A percentile compares a stretch with the other conserved stretches of the same genome.
Conservation (phyloP, 805 yeast species). For the Zygoascus flipseniorum region DNA sequence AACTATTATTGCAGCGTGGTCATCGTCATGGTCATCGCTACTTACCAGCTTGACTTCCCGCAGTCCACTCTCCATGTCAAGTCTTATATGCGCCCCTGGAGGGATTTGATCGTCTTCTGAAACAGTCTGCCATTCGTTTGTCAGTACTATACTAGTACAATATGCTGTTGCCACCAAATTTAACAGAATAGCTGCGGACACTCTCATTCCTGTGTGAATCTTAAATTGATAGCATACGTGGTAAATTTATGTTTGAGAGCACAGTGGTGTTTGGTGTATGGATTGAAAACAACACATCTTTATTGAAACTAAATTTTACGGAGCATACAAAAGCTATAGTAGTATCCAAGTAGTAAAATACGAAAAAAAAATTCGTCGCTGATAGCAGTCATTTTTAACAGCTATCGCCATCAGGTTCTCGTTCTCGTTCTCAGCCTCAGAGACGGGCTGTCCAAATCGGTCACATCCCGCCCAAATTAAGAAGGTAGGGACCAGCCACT, state of each 20-base stretch:
- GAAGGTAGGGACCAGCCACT: background rate
- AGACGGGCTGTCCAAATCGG: too few relatives aligned
- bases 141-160: conserved; percentile 31
- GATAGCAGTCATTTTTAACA: too few relatives aligned
- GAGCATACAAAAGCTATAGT: background rate
- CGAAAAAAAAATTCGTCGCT: too few relatives aligned
- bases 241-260: too few relatives aligned
- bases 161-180: background rate
- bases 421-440: too few relatives aligned
- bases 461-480: background rate
- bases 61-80: conserved; percentile 63
- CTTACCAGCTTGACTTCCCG: conserved; percentile 56
- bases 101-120: conserved; percentile 71
- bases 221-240: background rate
- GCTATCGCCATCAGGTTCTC: too few relatives aligned
- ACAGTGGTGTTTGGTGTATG: background rate
- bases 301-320: background rate
- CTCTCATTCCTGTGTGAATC: background rate
- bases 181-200: too few relatives aligned
- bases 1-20: conserved; percentile 2
- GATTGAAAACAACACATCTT: background rate
- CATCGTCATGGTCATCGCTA: conserved; percentile 10
- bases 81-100: conserved; percentile 65
- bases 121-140: conserved; percentile 59
- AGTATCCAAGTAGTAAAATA: too few relatives aligned